Percentiles rank a stretch among this genome's conserved stretches.
Evolutionary conservation across 192 early-diverging fungal genomes (phyloP).

Genomic region (Coemansia sp.): DNA sequence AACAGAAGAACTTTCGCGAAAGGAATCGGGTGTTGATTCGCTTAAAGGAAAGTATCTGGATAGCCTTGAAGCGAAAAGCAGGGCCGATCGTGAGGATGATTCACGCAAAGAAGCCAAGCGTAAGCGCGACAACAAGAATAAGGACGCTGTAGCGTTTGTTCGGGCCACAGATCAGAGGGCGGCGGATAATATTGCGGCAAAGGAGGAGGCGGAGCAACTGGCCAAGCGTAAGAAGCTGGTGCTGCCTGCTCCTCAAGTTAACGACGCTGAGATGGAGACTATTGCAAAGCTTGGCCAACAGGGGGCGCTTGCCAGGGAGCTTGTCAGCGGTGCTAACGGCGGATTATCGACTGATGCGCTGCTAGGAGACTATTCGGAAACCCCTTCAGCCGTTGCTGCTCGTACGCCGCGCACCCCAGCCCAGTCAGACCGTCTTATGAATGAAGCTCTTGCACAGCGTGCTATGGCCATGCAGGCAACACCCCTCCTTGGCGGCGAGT

Average conservation of each 20-base stretch:
- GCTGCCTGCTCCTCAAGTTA: conserved; percentile 89
- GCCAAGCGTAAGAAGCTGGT: conserved; percentile 74
- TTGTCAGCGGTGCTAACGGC: conserved; percentile 62
- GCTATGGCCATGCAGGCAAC: conserved; percentile 75
- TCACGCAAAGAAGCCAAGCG: conserved; percentile 78
- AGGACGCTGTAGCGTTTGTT: conserved; percentile 60
- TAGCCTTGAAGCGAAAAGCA: conserved; percentile 84
- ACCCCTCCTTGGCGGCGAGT: conserved; percentile 81
- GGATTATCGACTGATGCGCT: conserved; percentile 64
- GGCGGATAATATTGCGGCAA: conserved; percentile 36
- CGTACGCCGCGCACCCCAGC: conserved; percentile 55
- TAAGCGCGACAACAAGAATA: conserved; percentile 60
- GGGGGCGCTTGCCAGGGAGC: conserved; percentile 70
- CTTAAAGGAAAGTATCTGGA: conserved; percentile 70
- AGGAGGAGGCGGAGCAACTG: conserved; percentile 69
- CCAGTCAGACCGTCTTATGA: conserved; percentile 66
- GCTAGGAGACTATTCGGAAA: conserved; percentile 71
- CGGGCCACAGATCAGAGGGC: conserved; percentile 28
- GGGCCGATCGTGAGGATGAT: conserved; percentile 80
- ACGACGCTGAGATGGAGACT: conserved; percentile 86
- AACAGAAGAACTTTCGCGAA: conserved; percentile 74
- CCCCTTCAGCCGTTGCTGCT: conserved; percentile 44
- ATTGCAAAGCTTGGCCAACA: conserved; percentile 88
- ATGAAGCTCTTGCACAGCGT: conserved; percentile 81
- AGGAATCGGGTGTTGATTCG: conserved; percentile 59